Percentiles rank a stretch among this genome's conserved stretches.
phyloP scores from a whole-genome alignment of 2,329 filamentous ascomycete species.

The Aspergillus sp. region DNA sequence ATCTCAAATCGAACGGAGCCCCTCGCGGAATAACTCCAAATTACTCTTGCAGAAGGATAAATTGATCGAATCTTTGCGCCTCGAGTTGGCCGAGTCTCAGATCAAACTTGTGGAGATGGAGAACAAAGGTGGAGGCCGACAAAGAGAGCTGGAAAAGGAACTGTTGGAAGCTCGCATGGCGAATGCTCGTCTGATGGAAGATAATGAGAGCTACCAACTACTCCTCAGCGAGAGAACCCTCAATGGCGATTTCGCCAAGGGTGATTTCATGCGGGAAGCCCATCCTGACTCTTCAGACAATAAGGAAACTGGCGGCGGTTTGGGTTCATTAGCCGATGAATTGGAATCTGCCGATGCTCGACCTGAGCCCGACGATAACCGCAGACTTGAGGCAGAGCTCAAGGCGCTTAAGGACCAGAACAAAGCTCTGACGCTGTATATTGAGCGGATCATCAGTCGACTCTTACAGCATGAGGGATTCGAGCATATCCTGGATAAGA shows the following conservation, averaged over 20 bases:
- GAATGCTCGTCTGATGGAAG: conserved; percentile 94
- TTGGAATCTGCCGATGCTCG: conserved; percentile 68
- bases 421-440: conserved; percentile 94
- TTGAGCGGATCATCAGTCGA: conserved; percentile 98
- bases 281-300: conserved; percentile 45
- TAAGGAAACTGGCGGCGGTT: conserved; percentile 39
- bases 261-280: conserved; percentile 68
- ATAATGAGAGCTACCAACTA: conserved; percentile 97
- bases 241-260: conserved; percentile 85
- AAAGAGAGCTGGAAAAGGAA: conserved; percentile 86
- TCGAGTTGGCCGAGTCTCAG: conserved; percentile 91
- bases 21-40: conserved; percentile 86
- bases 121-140: conserved; percentile 81
- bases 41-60: conserved; percentile 93
- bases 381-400: conserved; percentile 75
- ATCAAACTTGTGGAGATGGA: conserved; percentile 94
- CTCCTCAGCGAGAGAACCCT: conserved; percentile 92
- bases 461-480: conserved; percentile 93
- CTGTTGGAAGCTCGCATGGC: conserved; percentile 92
- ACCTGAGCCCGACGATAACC: conserved; percentile 59
- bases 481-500: conserved; percentile 86
- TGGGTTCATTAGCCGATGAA: conserved; percentile 77
- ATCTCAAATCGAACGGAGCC: conserved; percentile 79
- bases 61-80: conserved; percentile 84
- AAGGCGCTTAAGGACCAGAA: conserved; percentile 86